Evolutionary conservation across 1,284 basidiomycete species (phyloP).

Genomic region (Tilletia caries): DNA sequence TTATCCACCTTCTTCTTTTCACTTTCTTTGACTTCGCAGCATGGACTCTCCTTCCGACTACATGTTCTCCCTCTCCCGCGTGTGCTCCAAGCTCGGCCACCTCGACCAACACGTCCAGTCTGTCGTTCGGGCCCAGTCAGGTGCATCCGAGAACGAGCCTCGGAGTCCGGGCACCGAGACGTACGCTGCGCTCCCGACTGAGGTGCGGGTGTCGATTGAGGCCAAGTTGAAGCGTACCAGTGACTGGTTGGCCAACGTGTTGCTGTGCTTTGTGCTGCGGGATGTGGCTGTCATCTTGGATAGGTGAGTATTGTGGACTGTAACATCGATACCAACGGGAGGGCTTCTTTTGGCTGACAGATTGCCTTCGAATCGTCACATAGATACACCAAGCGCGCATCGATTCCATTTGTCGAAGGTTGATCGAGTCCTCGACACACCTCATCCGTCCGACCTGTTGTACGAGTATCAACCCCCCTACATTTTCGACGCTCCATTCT

Average conservation of each 20-base stretch:
- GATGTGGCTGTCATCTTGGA: slow-evolving; percentile 68
- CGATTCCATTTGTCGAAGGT: neutral
- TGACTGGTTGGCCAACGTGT: slow-evolving; percentile 84
- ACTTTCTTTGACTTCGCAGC: neutral
- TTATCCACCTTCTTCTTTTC: neutral
- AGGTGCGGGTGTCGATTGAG: slow-evolving; percentile 68
- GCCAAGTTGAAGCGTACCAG: slow-evolving; percentile 72
- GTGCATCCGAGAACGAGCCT: slow-evolving; percentile 7
- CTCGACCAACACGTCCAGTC: slow-evolving; percentile 2
- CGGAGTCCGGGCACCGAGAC: slow-evolving; percentile 9
- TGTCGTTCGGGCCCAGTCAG: neutral
- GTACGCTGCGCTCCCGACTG: slow-evolving; percentile 40
- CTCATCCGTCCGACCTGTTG: neutral
- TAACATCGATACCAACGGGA: no score
- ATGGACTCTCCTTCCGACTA: neutral
- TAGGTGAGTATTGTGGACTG: slow-evolving; percentile 67
- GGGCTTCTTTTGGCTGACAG: neutral
- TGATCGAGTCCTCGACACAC: neutral
- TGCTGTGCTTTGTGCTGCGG: slow-evolving; percentile 85
- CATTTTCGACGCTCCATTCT: no score
- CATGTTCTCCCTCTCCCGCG: neutral
- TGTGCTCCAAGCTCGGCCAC: slow-evolving; percentile 8
- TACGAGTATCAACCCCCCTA: no score
- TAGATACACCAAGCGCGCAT: slow-evolving; percentile 2
- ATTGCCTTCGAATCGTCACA: neutral